Percentiles rank a stretch among this genome's conserved stretches.
phyloP scores from a whole-genome alignment of 2,329 filamentous ascomycete species.

The Fusarium sterilihyphosum region DNA sequence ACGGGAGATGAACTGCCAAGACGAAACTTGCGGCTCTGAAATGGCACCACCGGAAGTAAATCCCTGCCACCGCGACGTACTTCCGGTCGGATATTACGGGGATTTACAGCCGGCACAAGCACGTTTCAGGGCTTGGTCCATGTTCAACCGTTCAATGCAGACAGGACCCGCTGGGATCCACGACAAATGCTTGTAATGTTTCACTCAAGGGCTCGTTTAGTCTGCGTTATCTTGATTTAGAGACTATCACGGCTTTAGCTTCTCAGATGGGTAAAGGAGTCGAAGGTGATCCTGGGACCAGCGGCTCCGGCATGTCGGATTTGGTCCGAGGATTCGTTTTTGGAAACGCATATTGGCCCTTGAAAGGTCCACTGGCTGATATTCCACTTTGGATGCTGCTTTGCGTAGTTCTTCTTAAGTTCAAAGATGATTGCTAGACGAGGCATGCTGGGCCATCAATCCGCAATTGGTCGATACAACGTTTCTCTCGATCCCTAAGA shows the following conservation, averaged over 20 bases:
- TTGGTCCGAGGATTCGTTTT: not conserved
- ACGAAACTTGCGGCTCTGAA: constrained; percentile 1
- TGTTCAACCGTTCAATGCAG: not conserved
- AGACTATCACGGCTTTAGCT: not conserved
- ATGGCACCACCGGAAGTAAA: not conserved
- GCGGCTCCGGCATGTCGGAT: not conserved
- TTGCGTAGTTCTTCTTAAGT: fast-evolving
- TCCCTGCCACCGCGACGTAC: not conserved
- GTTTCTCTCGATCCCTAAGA: not conserved
- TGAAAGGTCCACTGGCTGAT: fast-evolving
- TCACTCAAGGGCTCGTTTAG: not conserved
- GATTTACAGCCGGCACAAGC: not conserved
- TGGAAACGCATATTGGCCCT: not conserved
- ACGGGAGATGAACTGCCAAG: constrained; percentile 1
- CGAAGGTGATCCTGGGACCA: not conserved
- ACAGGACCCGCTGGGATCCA: not conserved
- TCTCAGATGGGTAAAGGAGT: not conserved
- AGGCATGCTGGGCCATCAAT: no score
- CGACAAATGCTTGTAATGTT: not conserved
- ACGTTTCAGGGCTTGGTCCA: constrained; percentile 4
- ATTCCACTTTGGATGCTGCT: not conserved
- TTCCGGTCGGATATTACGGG: not conserved
- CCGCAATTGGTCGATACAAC: not conserved
- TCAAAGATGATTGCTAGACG: not conserved
- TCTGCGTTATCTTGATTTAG: fast-evolving